Conservation (phyloP, 1,139 yeast genomes). For the Yamadazyma diddensiae region DNA sequence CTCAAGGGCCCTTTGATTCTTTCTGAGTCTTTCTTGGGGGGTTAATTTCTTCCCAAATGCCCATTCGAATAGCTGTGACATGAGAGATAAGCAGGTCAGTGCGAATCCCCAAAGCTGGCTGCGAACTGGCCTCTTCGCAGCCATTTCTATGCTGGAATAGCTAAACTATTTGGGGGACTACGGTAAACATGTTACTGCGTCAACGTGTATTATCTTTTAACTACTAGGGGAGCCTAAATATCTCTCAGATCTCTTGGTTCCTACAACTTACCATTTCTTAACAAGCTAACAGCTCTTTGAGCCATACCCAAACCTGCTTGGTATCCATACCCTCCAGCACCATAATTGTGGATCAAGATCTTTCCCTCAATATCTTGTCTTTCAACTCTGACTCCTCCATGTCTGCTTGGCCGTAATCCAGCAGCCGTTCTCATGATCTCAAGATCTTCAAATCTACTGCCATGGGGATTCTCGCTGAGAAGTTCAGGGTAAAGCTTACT, state of each 20-base stretch:
- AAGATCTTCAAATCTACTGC: constrained; percentile 22
- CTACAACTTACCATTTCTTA: constrained; percentile 19
- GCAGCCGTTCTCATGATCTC: constrained; percentile 55
- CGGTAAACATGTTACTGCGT: no score
- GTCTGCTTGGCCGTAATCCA: constrained; percentile 64
- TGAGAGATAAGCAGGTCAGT: no score
- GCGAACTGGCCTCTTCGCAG: background rate
- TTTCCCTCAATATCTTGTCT: constrained; percentile 15
- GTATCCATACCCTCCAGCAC: constrained; percentile 76
- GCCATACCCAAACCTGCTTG: constrained; percentile 73
- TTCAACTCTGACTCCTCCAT: constrained; percentile 65
- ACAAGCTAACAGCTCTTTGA: constrained; percentile 28
- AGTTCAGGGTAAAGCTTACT: constrained; percentile 21
- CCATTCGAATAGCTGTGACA: constrained; percentile 79
- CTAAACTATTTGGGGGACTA: no score
- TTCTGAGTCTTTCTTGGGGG: constrained; percentile 91
- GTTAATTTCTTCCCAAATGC: constrained; percentile 91
- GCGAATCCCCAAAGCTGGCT: no score
- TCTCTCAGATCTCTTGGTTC: no score
- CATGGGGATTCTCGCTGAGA: constrained; percentile 10
- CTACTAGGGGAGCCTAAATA: no score
- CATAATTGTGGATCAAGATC: constrained; percentile 57
- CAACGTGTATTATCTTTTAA: no score
- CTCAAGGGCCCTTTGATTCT: constrained; percentile 92
- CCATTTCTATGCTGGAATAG: no score